A percentile compares a stretch with the other conserved stretches of the same genome.
Evolutionary conservation across 2,329 filamentous ascomycete species (phyloP).

Genomic region (Coniochaeta prunicola): DNA sequence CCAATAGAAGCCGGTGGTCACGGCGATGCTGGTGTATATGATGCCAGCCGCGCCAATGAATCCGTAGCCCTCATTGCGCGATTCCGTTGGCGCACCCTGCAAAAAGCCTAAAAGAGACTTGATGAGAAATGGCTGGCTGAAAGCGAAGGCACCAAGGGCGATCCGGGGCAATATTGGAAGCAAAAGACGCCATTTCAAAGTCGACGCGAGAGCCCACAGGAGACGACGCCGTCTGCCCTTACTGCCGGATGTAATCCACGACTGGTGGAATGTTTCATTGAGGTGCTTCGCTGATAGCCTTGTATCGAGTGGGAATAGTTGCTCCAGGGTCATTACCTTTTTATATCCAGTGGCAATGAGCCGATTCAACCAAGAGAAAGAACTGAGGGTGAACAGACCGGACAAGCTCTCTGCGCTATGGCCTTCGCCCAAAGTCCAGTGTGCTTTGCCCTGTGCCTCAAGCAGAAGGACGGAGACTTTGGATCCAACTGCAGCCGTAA

Average conservation of each 20-base stretch:
- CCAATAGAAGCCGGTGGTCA: conserved; percentile 29
- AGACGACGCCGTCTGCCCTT: conserved; percentile 8
- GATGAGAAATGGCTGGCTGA: conserved; percentile 27
- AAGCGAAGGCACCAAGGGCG: conserved; percentile 18
- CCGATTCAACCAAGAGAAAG: conserved; percentile 27
- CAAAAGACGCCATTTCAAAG: conserved; percentile 13
- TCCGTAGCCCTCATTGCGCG: conserved; percentile 25
- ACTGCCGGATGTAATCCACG: conserved; percentile 6
- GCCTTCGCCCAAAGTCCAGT: background rate
- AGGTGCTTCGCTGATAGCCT: conserved; percentile 10
- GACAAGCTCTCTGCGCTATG: conserved; percentile 26
- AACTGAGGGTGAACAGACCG: conserved; percentile 24
- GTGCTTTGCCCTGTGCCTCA: background rate
- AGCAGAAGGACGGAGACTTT: background rate
- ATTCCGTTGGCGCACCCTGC: conserved; percentile 9
- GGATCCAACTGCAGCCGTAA: background rate
- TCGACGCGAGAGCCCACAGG: conserved; percentile 8
- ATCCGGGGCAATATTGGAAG: conserved; percentile 19
- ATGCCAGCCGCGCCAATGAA: conserved; percentile 32
- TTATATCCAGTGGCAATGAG: conserved; percentile 27
- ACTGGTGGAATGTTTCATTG: conserved; percentile 9
- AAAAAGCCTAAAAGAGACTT: conserved; percentile 22
- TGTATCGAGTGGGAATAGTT: conserved; percentile 25
- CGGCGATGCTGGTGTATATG: conserved; percentile 31
- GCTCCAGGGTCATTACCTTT: conserved; percentile 21